phyloP scores from a whole-genome alignment of 139 green algal species.

The Chlorella sp. region DNA sequence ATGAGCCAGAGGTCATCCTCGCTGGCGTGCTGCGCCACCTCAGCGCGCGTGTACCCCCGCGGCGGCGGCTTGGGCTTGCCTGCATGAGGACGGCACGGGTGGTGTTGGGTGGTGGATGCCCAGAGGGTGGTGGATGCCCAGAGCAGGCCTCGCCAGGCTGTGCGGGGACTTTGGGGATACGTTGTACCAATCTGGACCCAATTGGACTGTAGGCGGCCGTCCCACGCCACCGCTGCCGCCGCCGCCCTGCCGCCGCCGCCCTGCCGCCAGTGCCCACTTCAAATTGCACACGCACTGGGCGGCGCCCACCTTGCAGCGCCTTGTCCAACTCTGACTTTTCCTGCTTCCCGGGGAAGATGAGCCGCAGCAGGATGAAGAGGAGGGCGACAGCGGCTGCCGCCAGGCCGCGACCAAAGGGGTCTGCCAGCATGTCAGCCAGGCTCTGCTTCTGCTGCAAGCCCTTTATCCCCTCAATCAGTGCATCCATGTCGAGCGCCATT shows the following conservation, averaged over 20 bases:
- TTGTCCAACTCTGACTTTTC: conserved; percentile 1
- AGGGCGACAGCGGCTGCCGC: not conserved
- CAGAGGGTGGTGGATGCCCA: not conserved
- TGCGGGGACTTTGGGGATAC: no score
- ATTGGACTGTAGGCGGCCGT: no score
- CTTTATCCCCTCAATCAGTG: not conserved
- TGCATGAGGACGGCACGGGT: not conserved
- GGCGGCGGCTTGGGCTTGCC: conserved; percentile 15
- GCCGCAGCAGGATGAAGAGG: not conserved
- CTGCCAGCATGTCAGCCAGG: not conserved
- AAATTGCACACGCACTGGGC: no score
- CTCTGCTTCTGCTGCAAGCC: not conserved
- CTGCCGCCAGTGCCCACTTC: not conserved
- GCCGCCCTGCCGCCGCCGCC: no score
- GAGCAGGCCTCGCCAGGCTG: not conserved
- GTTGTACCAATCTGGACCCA: no score
- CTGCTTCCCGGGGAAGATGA: not conserved
- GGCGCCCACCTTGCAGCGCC: not conserved
- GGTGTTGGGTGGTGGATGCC: not conserved
- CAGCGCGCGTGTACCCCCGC: conserved; percentile 64
- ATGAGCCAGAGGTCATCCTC: conserved; percentile 73
- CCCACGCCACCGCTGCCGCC: no score
- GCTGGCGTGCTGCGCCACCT: conserved; percentile 78
- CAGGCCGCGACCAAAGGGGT: not conserved
- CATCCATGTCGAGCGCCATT: not conserved